These are phyloP conservation scores for Echeveria elegans DNA, from an alignment of 164 flowering plant genomes.

Conservation along the genomic window DNA sequence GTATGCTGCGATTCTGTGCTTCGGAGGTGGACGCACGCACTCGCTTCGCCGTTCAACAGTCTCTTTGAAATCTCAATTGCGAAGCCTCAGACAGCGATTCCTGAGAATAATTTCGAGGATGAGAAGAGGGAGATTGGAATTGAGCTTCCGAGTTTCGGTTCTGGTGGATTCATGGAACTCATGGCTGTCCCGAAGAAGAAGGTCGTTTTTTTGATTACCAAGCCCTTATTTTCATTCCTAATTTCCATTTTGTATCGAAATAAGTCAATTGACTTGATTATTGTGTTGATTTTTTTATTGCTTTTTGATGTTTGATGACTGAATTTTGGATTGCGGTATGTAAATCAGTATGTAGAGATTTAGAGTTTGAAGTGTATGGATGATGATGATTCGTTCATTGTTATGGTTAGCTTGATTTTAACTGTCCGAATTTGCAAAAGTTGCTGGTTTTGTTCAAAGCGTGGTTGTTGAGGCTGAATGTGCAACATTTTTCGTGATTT, in stretches of 20 bases:
- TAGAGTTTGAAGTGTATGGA: background rate
- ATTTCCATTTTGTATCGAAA: background rate
- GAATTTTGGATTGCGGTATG: too few relatives aligned
- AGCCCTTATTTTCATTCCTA: background rate
- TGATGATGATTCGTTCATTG: too few relatives aligned
- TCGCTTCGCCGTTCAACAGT: background rate
- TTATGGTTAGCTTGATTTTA: too few relatives aligned
- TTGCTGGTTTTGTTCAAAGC: background rate
- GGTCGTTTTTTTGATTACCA: conserved; percentile 22
- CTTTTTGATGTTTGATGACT: too few relatives aligned
- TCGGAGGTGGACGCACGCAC: background rate
- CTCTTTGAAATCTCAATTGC: background rate
- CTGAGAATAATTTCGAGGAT: background rate
- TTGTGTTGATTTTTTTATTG: too few relatives aligned
- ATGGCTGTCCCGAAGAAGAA: conserved; percentile 84
- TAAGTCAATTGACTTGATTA: background rate
- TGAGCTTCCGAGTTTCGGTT: background rate
- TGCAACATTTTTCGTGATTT: conserved; percentile 14
- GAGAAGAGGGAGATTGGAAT: background rate
- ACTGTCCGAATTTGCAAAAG: too few relatives aligned
- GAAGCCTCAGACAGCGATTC: background rate
- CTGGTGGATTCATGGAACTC: conserved; percentile 3
- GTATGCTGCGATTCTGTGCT: background rate
- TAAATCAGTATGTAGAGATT: too few relatives aligned
- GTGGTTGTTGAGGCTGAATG: background rate